Percentiles rank a stretch among this genome's conserved stretches.
phyloP scores from a whole-genome alignment of 2,329 filamentous ascomycete species.

The Trichoderma koningiopsis region DNA sequence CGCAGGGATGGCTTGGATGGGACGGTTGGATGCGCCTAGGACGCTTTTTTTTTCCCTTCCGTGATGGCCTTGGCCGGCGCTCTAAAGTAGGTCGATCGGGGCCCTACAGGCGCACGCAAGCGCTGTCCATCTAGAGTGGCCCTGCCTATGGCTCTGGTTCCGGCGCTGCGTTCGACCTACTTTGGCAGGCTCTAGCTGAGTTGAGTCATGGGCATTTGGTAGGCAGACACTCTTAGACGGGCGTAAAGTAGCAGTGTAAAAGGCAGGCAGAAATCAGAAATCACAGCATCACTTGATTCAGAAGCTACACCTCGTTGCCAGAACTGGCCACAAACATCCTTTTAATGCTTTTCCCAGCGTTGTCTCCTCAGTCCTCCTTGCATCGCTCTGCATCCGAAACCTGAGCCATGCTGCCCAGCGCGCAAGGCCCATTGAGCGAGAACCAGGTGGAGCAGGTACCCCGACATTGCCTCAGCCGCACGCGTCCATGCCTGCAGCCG shows the following conservation, averaged over 20 bases:
- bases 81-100: constrained; percentile 21
- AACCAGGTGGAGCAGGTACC: constrained; percentile 15
- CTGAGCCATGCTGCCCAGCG: constrained; percentile 16
- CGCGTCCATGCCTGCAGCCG: background rate
- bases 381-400: constrained; percentile 20
- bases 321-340: background rate
- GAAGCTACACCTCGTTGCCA: background rate
- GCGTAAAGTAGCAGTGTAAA: background rate
- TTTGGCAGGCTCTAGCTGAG: background rate
- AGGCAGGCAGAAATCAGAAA: background rate
- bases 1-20: constrained; percentile 23
- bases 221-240: background rate
- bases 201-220: constrained; percentile 9
- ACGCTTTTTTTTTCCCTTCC: constrained; percentile 25
- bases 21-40: constrained; percentile 24
- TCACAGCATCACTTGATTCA: background rate
- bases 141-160: background rate
- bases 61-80: constrained; percentile 20
- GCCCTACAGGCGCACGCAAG: constrained; percentile 2
- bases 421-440: background rate
- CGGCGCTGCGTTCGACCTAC: background rate
- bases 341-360: background rate
- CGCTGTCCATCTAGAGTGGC: constrained; percentile 17
- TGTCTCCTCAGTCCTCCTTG: constrained; percentile 19
- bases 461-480: constrained; percentile 23